Percentiles rank a stretch among this genome's conserved stretches.
These are phyloP conservation scores for Triangularia setosa DNA, from an alignment of 2,329 filamentous ascomycete genomes.

Conservation along the genomic window DNA sequence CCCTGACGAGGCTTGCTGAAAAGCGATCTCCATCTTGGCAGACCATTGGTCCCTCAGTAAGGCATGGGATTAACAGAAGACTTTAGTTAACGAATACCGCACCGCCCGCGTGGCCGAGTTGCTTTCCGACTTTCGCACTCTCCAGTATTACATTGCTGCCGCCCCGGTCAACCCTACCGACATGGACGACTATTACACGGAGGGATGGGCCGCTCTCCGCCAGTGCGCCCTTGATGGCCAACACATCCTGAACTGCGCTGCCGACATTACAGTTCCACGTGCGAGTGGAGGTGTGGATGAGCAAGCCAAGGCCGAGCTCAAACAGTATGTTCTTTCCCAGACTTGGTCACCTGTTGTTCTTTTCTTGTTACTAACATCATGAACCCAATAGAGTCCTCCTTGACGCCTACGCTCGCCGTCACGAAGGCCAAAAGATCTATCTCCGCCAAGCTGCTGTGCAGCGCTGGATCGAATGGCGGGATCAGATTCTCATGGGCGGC, in stretches of 20 bases:
- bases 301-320: conserved; percentile 59
- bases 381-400: conserved; percentile 46
- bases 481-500: conserved; percentile 49
- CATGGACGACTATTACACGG: conserved; percentile 58
- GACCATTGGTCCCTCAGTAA: neutral
- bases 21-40: neutral
- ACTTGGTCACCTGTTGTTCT: neutral
- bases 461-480: conserved; percentile 54
- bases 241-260: conserved; percentile 61
- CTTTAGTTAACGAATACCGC: conserved; percentile 58
- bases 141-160: conserved; percentile 60
- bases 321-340: conserved; percentile 47
- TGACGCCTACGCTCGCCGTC: conserved; percentile 58
- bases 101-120: conserved; percentile 58
- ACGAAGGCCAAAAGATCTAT: conserved; percentile 63
- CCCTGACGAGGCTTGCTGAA: conserved; percentile 3
- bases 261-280: conserved; percentile 56
- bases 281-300: conserved; percentile 52
- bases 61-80: conserved; percentile 2
- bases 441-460: conserved; percentile 57
- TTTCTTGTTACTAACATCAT: neutral
- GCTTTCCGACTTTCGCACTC: conserved; percentile 56
- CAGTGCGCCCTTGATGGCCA: conserved; percentile 61
- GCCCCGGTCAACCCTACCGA: conserved; percentile 52
- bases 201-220: conserved; percentile 59